Evolutionary conservation across 1,139 yeast genomes (phyloP).

Genomic region (Geotrichum fermentans): DNA sequence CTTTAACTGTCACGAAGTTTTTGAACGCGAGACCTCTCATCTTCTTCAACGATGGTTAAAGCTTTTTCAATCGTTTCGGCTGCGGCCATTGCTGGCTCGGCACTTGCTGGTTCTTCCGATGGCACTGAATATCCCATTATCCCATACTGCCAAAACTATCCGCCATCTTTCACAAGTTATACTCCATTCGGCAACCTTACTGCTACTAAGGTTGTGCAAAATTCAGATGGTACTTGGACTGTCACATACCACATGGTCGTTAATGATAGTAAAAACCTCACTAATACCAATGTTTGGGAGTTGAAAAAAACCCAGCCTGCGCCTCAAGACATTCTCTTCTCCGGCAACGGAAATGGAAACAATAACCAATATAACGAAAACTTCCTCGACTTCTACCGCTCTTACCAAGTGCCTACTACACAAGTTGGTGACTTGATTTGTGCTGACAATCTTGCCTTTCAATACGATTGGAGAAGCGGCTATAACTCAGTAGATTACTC

Average conservation of each 20-base stretch:
- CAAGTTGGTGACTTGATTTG: slow-evolving; percentile 15
- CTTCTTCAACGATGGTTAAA: slow-evolving; percentile 1
- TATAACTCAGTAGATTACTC: slow-evolving; percentile 11
- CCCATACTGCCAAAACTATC: slow-evolving; percentile 5
- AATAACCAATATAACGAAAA: slow-evolving; percentile 13
- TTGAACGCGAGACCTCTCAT: too few species aligned
- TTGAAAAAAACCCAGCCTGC: slow-evolving; percentile 9
- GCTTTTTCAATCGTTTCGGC: not conserved
- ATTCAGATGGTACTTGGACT: slow-evolving; percentile 7
- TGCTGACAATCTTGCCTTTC: slow-evolving; percentile 19
- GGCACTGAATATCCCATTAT: not conserved
- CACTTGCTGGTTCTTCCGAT: too few species aligned
- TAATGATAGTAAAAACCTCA: not conserved
- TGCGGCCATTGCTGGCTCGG: not conserved
- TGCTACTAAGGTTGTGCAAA: slow-evolving; percentile 2
- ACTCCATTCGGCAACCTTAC: slow-evolving; percentile 6
- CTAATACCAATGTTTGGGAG: slow-evolving; percentile 1
- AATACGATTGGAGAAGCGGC: slow-evolving; percentile 13
- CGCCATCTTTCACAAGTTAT: not conserved
- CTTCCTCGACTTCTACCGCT: slow-evolving; percentile 17
- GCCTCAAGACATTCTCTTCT: slow-evolving; percentile 5
- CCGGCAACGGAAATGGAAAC: slow-evolving; percentile 4
- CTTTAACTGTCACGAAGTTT: too few species aligned
- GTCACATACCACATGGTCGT: slow-evolving; percentile 9
- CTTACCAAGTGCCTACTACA: slow-evolving; percentile 12